Base-by-base conservation (phyloP, 2,329 filamentous ascomycete genomes). In the Pseudonectria buxi region DNA sequence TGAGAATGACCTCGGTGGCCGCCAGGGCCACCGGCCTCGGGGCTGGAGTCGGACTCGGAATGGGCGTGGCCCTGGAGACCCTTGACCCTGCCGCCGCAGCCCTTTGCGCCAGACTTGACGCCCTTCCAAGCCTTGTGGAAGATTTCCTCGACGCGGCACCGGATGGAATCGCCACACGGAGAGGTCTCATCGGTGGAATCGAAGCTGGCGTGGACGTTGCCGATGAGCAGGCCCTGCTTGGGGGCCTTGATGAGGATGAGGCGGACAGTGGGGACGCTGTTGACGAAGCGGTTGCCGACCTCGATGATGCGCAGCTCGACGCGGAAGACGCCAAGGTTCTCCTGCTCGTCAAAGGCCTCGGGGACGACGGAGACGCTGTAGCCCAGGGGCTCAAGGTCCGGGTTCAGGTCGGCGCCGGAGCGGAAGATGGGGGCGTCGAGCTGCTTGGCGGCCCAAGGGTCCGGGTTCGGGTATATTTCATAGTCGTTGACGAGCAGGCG, bases 161-260 rank as follows among this genome's bases (percentile, higher is more conserved):
- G 72, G 56, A 70, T 68, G n/a, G 69, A 71, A 12, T 44, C 47
- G 58, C n/a, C 68, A 72, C 10, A 55, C 44, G 5, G 52, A 38
- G 3, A 50, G 39, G 29, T 36, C 36, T 22, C 18, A 5, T 22
- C 5, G 18, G 18, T 6, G 18, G 9, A 22, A 9, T 9, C 18
- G 18, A 22, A 9, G 18, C 18, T 9, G 18, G n/a, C n/a, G 33
- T 67, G 58, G 27, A 76, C 58, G 28, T 61, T 60, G 28, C 62
- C 67, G 44, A 84, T 75, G 55, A 75, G 57, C 26, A 83, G 62
- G 32, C 72, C 69, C 35, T 69, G 70, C 12, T 59, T 59, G 4
- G 68, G 65, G 1, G 72, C 75, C 63, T 79, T 74, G 55, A 86
- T 65, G 13, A 86, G 63, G 47, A 72, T 74, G 30, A 85, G 63